Evolutionary conservation across 768 basidiomycete genomes (phyloP).

Genomic region (Tephrocybe sp.): DNA sequence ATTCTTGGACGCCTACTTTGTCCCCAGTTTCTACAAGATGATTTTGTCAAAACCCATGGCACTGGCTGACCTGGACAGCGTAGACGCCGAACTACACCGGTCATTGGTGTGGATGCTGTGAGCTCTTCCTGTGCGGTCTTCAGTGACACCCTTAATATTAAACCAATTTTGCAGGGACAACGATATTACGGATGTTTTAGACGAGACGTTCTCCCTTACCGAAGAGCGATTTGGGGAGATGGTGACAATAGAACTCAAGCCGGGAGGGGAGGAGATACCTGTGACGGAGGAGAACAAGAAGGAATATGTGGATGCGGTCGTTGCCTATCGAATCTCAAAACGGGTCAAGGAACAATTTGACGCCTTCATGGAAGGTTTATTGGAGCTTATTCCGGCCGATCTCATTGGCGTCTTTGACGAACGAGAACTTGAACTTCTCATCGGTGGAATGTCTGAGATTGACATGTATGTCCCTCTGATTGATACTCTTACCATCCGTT

Average conservation of each 20-base stretch:
- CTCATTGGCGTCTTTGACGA: slow-evolving; percentile 90
- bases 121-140: slow-evolving; percentile 24
- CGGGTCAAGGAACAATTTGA: slow-evolving; percentile 83
- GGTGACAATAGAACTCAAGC: slow-evolving; percentile 62
- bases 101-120: slow-evolving; percentile 76
- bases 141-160: background rate
- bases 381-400: slow-evolving; percentile 81
- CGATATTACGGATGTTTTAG: slow-evolving; percentile 70
- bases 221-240: slow-evolving; percentile 78
- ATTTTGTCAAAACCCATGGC: slow-evolving; percentile 59
- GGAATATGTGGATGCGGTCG: slow-evolving; percentile 74
- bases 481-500: no score
- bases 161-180: slow-evolving; percentile 51
- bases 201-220: slow-evolving; percentile 68
- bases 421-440: slow-evolving; percentile 82
- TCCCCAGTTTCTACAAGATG: slow-evolving; percentile 80
- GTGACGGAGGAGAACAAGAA: slow-evolving; percentile 78
- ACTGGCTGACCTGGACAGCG: slow-evolving; percentile 63
- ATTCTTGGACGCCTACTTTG: slow-evolving; percentile 79
- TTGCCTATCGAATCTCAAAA: slow-evolving; percentile 78
- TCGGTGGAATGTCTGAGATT: slow-evolving; percentile 92
- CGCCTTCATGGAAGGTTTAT: slow-evolving; percentile 82
- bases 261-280: slow-evolving; percentile 54
- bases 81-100: slow-evolving; percentile 66
- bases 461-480: slow-evolving; percentile 58